These are phyloP conservation scores for Coemansia furcata DNA, from an alignment of 192 early-diverging fungal species.

Conservation along the genomic window DNA sequence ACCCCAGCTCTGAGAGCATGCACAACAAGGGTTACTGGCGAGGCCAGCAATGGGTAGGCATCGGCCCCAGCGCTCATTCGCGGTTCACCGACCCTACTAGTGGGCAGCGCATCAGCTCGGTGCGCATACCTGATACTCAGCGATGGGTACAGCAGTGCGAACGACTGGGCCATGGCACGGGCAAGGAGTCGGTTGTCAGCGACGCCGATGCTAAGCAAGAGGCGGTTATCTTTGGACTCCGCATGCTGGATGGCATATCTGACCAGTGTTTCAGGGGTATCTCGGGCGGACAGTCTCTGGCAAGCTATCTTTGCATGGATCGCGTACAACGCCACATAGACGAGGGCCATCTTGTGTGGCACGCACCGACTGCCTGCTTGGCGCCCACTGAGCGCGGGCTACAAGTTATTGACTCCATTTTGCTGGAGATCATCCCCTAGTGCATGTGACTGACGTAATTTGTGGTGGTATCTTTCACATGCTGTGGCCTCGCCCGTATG, in stretches of 20 bases:
- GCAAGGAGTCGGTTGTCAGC: not conserved
- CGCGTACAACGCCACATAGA: constrained; percentile 12
- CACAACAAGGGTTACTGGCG: constrained; percentile 59
- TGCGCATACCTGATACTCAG: constrained; percentile 31
- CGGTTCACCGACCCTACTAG: constrained; percentile 36
- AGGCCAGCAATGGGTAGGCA: constrained; percentile 55
- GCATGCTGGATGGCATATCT: constrained; percentile 45
- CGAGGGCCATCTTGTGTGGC: constrained; percentile 23
- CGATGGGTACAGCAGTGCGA: constrained; percentile 36
- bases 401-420: constrained; percentile 36
- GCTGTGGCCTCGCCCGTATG: not conserved
- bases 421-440: constrained; percentile 34
- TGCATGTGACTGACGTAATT: constrained; percentile 13
- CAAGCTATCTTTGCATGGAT: constrained; percentile 35
- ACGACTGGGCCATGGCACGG: constrained; percentile 25
- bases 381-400: constrained; percentile 39
- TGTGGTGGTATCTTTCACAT: constrained; percentile 10
- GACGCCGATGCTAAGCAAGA: constrained; percentile 29
- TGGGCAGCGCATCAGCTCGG: constrained; percentile 13
- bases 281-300: constrained; percentile 18
- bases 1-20: constrained; percentile 15
- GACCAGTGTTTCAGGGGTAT: constrained; percentile 21
- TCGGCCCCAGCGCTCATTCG: constrained; percentile 61
- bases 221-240: constrained; percentile 51
- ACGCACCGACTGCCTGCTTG: constrained; percentile 1